Conservation (phyloP, 495 filamentous ascomycete genomes). For the Trichoderma asperelloides region DNA sequence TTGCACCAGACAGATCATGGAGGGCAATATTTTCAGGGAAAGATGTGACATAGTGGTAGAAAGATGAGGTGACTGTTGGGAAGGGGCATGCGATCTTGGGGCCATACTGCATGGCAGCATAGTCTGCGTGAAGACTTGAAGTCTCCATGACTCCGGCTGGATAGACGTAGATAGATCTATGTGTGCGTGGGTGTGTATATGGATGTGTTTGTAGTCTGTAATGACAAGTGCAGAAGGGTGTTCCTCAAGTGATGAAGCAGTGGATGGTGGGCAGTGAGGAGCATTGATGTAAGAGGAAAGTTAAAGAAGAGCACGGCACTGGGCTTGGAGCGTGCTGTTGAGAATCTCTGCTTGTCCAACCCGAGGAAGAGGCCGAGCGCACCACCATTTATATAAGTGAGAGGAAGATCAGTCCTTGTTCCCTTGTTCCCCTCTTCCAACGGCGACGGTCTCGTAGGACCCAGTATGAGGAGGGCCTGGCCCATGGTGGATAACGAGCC, state of each 20-base stretch:
- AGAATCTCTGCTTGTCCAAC: neutral
- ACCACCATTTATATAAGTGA: constrained; percentile 2
- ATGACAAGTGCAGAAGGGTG: neutral
- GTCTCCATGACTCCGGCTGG: neutral
- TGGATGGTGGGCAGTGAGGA: neutral
- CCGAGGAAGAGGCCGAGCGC: neutral
- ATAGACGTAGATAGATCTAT: neutral
- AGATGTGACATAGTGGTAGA: constrained; percentile 7
- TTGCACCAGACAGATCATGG: neutral
- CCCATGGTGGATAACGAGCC: neutral
- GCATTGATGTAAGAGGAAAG: neutral
- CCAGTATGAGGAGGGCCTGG: neutral
- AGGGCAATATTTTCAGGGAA: constrained; percentile 7
- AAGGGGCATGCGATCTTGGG: constrained; percentile 7
- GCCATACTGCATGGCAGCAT: constrained; percentile 2
- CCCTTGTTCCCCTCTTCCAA: constrained; percentile 1
- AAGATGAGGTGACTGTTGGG: constrained; percentile 9
- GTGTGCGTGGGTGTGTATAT: neutral
- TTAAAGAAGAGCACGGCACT: neutral
- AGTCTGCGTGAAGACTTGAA: neutral
- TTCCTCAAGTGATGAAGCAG: neutral
- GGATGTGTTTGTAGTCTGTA: neutral
- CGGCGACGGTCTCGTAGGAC: neutral
- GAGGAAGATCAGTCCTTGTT: neutral
- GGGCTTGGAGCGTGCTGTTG: neutral